These are phyloP conservation scores for Pseudotsuga menziesii DNA, from an alignment of 75 land plant species.

Conservation along the genomic window DNA sequence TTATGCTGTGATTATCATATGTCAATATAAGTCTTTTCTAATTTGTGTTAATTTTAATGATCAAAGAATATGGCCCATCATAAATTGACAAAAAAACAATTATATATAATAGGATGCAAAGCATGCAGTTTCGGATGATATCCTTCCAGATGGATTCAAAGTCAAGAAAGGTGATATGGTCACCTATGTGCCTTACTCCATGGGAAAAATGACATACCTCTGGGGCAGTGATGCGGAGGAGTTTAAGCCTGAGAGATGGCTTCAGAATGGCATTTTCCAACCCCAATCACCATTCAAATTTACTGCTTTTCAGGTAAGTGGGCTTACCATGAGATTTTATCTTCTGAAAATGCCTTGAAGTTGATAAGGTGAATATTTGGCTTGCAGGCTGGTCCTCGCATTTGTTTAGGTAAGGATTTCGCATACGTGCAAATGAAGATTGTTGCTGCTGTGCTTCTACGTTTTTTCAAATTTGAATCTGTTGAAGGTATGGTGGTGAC, in stretches of 20 bases:
- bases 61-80: not conserved
- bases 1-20: not conserved
- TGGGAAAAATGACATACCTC: conserved; percentile 20
- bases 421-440: conserved; percentile 40
- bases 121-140: conserved; percentile 16
- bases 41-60: not conserved
- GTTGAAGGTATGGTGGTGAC: conserved; percentile 8
- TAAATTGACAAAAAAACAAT: not conserved
- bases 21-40: not conserved
- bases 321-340: not conserved
- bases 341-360: not conserved
- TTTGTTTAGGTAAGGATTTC: conserved; percentile 32
- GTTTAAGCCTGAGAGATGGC: conserved; percentile 32
- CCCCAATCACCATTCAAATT: conserved; percentile 56
- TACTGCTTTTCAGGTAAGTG: conserved; percentile 46
- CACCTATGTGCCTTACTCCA: conserved; percentile 13
- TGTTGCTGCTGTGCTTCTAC: conserved; percentile 16
- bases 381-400: conserved; percentile 35
- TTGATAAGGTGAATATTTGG: not conserved
- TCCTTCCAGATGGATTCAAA: conserved; percentile 23
- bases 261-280: conserved; percentile 35
- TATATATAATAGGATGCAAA: conserved; percentile 14
- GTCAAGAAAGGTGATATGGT: conserved; percentile 17
- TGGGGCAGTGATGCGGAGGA: conserved; percentile 26
- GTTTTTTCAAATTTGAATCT: conserved; percentile 20